A percentile compares a stretch with the other conserved stretches of the same genome.
Conservation (phyloP, 257 asterid genomes). For the Solanum corneliomulleri region DNA sequence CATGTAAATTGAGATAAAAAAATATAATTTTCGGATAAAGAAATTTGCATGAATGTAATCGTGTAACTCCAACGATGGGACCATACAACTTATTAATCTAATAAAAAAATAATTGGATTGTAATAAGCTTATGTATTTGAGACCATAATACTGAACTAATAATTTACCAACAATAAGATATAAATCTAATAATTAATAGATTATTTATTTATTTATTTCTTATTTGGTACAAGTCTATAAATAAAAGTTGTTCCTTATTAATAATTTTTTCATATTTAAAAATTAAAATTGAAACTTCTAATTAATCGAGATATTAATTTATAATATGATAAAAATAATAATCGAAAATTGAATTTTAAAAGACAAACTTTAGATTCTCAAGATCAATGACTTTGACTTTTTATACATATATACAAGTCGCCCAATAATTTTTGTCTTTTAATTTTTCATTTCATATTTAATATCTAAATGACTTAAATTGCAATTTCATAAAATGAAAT, state of each 20-base stretch:
- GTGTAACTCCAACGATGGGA: neutral
- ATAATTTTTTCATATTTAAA: too few relatives aligned
- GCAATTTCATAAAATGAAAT: too few relatives aligned
- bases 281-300: accelerated
- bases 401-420: neutral
- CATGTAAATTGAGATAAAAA: neutral
- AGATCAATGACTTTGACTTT: neutral
- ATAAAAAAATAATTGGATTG: too few relatives aligned
- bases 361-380: neutral
- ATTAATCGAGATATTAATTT: neutral
- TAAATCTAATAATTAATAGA: neutral
- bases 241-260: too few relatives aligned
- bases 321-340: neutral
- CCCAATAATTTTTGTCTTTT: neutral
- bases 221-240: too few relatives aligned
- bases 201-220: too few relatives aligned
- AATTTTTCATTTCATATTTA: too few relatives aligned
- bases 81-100: neutral
- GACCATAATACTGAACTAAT: neutral
- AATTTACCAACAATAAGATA: neutral
- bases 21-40: too few relatives aligned
- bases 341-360: neutral
- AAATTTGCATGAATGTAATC: neutral
- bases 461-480: too few relatives aligned
- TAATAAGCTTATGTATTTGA: neutral